Conservation (phyloP, 2,329 filamentous ascomycete species). For the Mycosphaerella sp. region DNA sequence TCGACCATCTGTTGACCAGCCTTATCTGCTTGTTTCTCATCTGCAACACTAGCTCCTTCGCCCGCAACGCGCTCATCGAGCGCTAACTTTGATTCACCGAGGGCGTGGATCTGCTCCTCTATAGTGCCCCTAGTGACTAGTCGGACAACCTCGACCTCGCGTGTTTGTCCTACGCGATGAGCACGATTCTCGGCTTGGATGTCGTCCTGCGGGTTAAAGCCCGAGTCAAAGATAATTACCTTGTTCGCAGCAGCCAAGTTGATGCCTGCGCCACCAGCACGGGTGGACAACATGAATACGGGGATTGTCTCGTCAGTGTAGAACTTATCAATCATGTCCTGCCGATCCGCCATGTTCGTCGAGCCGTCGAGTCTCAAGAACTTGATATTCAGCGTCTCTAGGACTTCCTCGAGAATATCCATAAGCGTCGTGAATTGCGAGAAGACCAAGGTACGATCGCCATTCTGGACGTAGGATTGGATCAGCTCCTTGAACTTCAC, state of each 20-base stretch:
- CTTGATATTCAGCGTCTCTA: constrained; percentile 64
- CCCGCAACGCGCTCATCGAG: constrained; percentile 70
- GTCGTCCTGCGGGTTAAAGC: constrained; percentile 97
- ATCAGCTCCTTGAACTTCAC: constrained; percentile 70
- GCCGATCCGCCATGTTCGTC: constrained; percentile 75
- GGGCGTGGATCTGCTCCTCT: constrained; percentile 85
- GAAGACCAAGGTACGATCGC: constrained; percentile 84
- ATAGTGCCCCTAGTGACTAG: constrained; percentile 77
- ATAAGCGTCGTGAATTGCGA: constrained; percentile 89
- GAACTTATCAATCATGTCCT: constrained; percentile 84
- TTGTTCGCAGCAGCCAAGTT: constrained; percentile 95
- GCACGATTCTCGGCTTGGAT: constrained; percentile 97
- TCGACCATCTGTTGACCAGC: constrained; percentile 32
- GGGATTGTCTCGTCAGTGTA: constrained; percentile 68
- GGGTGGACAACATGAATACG: constrained; percentile 88
- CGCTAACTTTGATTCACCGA: constrained; percentile 88
- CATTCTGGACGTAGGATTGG: constrained; percentile 64
- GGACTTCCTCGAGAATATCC: constrained; percentile 78
- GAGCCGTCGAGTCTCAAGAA: constrained; percentile 83
- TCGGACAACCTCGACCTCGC: constrained; percentile 83
- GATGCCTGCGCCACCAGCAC: constrained; percentile 92
- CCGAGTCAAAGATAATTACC: constrained; percentile 92
- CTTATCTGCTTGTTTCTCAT: constrained; percentile 42
- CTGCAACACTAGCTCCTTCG: constrained; percentile 41
- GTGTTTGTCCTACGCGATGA: constrained; percentile 85